Evolutionary conservation across 1,139 yeast species (phyloP).

Genomic region (Candida buenavistaensis): DNA sequence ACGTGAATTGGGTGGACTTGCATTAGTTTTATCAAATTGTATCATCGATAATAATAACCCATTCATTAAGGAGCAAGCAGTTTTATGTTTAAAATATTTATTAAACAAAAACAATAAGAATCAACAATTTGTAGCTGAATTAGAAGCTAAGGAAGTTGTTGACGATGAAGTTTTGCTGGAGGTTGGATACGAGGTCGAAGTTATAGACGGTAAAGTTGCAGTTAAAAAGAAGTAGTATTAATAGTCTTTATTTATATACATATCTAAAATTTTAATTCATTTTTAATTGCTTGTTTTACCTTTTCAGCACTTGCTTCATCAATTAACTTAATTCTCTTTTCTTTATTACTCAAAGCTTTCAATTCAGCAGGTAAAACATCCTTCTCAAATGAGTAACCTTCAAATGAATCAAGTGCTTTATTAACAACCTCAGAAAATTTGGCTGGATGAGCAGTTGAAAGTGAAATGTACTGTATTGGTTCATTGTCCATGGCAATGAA

Average conservation of each 20-base stretch:
- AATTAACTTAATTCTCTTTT: constrained; percentile 74
- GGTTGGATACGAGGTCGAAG: constrained; percentile 41
- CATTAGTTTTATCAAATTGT: constrained; percentile 74
- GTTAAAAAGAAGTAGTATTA: constrained; percentile 16
- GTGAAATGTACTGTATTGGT: constrained; percentile 56
- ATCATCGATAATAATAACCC: constrained; percentile 88
- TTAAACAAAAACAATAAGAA: constrained; percentile 63
- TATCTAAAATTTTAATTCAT: constrained; percentile 45
- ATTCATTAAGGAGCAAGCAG: constrained; percentile 80
- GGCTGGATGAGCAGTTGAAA: constrained; percentile 98
- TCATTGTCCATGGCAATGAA: constrained; percentile 51
- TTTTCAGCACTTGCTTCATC: constrained; percentile 72
- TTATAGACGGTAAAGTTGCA: constrained; percentile 37
- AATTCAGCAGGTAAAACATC: constrained; percentile 90
- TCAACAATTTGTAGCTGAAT: constrained; percentile 67
- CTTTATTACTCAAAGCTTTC: constrained; percentile 65
- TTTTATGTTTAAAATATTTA: constrained; percentile 71
- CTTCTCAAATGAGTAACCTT: constrained; percentile 78
- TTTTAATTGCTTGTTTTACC: constrained; percentile 73
- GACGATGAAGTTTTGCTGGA: constrained; percentile 37
- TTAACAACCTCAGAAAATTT: constrained; percentile 96
- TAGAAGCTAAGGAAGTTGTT: constrained; percentile 38
- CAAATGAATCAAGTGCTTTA: constrained; percentile 63
- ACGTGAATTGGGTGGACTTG: constrained; percentile 67
- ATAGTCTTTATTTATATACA: constrained; percentile 1